Evolutionary conservation across 1,284 basidiomycete genomes (phyloP).

Genomic region (Heimioporus punctisporus): DNA sequence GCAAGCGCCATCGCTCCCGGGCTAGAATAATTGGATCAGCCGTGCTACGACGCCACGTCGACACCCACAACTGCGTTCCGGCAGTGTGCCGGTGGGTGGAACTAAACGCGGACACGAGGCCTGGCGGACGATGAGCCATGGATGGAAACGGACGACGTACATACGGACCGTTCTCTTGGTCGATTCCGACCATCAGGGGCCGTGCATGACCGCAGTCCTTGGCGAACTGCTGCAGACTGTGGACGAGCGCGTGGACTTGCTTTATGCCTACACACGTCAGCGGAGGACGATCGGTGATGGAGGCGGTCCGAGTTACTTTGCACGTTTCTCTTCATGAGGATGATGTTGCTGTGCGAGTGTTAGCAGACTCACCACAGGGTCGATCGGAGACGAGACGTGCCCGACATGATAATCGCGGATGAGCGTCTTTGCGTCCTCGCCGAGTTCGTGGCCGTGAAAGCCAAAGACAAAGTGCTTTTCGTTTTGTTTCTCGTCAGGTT

Average conservation of each 20-base stretch:
- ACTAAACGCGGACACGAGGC: constrained; percentile 68
- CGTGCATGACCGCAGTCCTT: constrained; percentile 53
- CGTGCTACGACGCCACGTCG: not conserved
- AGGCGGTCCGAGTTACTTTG: constrained; percentile 37
- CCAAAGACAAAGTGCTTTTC: constrained; percentile 70
- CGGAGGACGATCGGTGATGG: not conserved
- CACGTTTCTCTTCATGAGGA: constrained; percentile 71
- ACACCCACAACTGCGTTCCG: constrained; percentile 64
- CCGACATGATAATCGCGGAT: constrained; percentile 66
- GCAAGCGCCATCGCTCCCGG: constrained; percentile 76
- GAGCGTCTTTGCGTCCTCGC: constrained; percentile 53
- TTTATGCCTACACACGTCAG: constrained; percentile 40
- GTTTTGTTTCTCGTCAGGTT: no score
- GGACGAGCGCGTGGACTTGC: constrained; percentile 51
- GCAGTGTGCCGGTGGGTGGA: constrained; percentile 38
- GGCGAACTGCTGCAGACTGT: constrained; percentile 54
- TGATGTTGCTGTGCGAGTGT: constrained; percentile 49
- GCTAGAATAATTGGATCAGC: constrained; percentile 35
- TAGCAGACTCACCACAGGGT: not conserved
- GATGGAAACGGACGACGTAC: not conserved
- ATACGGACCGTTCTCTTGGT: constrained; percentile 67
- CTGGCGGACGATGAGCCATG: constrained; percentile 32
- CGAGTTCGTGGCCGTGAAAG: constrained; percentile 59
- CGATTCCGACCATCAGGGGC: constrained; percentile 67
- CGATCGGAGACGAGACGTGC: constrained; percentile 24